Evolutionary conservation across 164 flowering plant species (phyloP), one percentile per base, ranked within the genome.

Genomic region (Stephania japonica): DNA sequence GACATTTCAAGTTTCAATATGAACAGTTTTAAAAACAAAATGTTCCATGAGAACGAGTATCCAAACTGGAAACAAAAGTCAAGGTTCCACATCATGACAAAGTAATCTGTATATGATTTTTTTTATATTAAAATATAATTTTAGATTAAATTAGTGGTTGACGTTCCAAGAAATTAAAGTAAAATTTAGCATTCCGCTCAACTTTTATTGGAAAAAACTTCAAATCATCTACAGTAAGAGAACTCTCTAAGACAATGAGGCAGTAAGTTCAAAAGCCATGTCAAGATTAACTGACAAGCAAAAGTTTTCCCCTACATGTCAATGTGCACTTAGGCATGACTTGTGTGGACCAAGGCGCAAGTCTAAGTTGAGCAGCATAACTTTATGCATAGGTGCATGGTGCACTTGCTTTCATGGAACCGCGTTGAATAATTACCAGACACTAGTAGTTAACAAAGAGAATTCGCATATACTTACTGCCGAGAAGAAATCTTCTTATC

Each of bases 401-500:
- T 56, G 63, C 19, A 16, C 19, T 4, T 56, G 7, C 21, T 24
- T n/a, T n/a, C 64, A 59, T 56, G 7, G n/a, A 0, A 9, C 23
- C 21, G 7, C 23, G 23, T 56, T 19, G 62, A 56, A 16, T 56
- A 16, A 47, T 9, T 9, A 14, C 59, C 59, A 13, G 14, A 56
- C 42, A 50, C 25, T 13, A 32, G 42, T 13, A 32, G 42, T 10
- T n/a, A 16, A 62, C 24, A 41, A 72, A 11, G 49, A 66, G 25
- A 47, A 71, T 41, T 59, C 21, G 9, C 64, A 75, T 24, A 64
- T 42, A 16, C 97, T 91, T 84, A 96, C 99, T 85, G 84, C 50
- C 84, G 78, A 7, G 98, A 96, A 47, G 99, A 90, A 11, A 93
- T 85, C 42, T 87, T 86, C 81, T 86, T 90, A 84, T 93, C 83